phyloP scores from a whole-genome alignment of 257 asterid species.

The Vinca minor region DNA sequence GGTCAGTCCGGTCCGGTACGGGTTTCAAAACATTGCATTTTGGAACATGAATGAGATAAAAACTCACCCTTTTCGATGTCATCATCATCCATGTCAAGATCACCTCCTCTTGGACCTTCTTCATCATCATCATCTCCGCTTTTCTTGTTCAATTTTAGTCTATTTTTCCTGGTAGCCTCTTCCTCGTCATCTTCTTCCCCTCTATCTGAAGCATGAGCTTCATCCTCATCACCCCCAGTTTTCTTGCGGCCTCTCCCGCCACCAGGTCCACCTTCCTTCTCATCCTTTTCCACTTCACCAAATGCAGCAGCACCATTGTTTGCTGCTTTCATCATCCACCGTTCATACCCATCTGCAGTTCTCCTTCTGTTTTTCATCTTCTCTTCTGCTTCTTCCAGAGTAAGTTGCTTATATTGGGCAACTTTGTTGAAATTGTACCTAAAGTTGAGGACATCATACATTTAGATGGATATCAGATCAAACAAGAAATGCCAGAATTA shows the following conservation, averaged over 20 bases:
- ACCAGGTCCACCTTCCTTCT: constrained; percentile 54
- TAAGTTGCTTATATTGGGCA: constrained; percentile 95
- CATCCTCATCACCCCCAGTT: constrained; percentile 66
- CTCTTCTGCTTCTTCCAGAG: constrained; percentile 98
- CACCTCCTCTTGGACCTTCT: constrained; percentile 98
- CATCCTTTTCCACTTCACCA: constrained; percentile 88
- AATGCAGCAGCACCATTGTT: constrained; percentile 90
- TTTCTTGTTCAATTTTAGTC: constrained; percentile 56
- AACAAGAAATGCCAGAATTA: neutral
- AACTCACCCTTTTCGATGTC: constrained; percentile 84
- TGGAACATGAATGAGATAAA: constrained; percentile 7
- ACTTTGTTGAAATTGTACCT: constrained; percentile 97
- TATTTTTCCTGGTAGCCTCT: constrained; percentile 61
- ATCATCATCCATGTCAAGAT: constrained; percentile 89
- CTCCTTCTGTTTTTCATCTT: constrained; percentile 92
- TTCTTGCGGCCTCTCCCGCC: constrained; percentile 79
- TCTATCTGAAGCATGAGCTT: constrained; percentile 69
- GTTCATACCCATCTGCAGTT: constrained; percentile 95
- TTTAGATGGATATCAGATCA: neutral
- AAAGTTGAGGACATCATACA: constrained; percentile 2
- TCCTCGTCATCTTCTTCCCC: constrained; percentile 98
- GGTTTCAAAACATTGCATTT: too few relatives aligned
- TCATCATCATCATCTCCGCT: constrained; percentile 84
- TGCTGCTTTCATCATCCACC: constrained; percentile 99
- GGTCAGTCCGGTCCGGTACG: too few relatives aligned